These are phyloP conservation scores for Stereum hirsutum DNA, from an alignment of 1,284 basidiomycete genomes.

Conservation along the genomic window DNA sequence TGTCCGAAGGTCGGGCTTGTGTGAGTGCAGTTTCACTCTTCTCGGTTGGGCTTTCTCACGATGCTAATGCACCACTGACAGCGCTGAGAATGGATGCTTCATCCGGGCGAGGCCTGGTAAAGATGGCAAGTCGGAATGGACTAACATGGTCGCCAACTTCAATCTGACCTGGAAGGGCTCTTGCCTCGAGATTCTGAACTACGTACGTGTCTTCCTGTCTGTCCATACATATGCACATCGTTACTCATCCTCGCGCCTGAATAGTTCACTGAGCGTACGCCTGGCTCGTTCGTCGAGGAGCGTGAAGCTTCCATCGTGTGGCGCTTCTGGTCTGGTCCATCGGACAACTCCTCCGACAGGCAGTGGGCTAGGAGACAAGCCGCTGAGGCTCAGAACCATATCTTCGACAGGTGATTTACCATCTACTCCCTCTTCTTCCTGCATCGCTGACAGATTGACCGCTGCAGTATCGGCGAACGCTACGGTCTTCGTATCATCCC, in stretches of 20 bases:
- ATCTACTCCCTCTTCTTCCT: neutral
- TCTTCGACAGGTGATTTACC: constrained; percentile 60
- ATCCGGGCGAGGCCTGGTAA: constrained; percentile 47
- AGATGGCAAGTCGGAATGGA: constrained; percentile 42
- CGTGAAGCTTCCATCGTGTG: constrained; percentile 79
- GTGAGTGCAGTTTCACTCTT: constrained; percentile 26
- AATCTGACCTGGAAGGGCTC: constrained; percentile 74
- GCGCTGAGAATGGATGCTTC: constrained; percentile 84
- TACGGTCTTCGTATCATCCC: constrained; percentile 78
- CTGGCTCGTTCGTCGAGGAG: constrained; percentile 78
- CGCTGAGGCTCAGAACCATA: constrained; percentile 85
- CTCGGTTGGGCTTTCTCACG: neutral
- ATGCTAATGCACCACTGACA: constrained; percentile 18
- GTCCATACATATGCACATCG: neutral
- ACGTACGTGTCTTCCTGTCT: constrained; percentile 37
- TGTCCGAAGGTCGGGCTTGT: constrained; percentile 72
- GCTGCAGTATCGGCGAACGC: constrained; percentile 60
- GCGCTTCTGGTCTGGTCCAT: constrained; percentile 66
- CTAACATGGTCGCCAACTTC: constrained; percentile 71
- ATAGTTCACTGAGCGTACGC: constrained; percentile 83
- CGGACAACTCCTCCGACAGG: constrained; percentile 41
- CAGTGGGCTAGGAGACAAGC: constrained; percentile 81
- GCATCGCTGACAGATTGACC: neutral
- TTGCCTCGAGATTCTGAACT: constrained; percentile 75
- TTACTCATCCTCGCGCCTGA: neutral